Conservation (phyloP, 305 asterid species). For the Solanum hybrid region DNA sequence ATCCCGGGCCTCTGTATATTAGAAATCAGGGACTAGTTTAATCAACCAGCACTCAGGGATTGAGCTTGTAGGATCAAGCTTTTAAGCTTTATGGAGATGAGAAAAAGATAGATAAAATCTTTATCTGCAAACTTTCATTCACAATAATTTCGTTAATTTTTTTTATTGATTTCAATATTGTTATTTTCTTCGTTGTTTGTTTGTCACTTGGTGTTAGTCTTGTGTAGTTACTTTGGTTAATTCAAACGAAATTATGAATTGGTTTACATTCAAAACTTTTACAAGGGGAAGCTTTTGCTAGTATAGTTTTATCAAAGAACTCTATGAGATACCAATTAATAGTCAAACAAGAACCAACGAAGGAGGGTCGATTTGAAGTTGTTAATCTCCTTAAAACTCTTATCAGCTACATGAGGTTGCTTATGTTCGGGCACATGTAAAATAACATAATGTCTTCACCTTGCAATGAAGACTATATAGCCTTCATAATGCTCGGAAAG, state of each 20-base stretch:
- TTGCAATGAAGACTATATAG: slow-evolving; percentile 2
- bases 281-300: not conserved
- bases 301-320: not conserved
- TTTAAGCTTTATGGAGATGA: not conserved
- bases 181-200: not conserved
- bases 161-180: not conserved
- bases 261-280: not conserved
- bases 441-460: not conserved
- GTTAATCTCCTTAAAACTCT: not conserved
- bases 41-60: not conserved
- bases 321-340: not conserved
- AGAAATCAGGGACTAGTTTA: not conserved
- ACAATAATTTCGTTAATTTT: not conserved
- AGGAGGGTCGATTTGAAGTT: not conserved
- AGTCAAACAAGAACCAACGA: not conserved
- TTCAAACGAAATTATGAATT: not conserved
- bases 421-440: not conserved
- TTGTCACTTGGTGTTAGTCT: not conserved
- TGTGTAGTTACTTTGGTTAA: not conserved
- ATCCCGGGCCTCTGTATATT: not conserved
- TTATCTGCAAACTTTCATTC: not conserved
- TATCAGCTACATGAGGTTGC: not conserved
- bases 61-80: not conserved
- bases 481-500: not conserved
- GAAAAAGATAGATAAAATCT: not conserved